A percentile compares a stretch with the other conserved stretches of the same genome.
Conservation (phyloP, 306 rosid genomes). For the Gleditsia sinensis region DNA sequence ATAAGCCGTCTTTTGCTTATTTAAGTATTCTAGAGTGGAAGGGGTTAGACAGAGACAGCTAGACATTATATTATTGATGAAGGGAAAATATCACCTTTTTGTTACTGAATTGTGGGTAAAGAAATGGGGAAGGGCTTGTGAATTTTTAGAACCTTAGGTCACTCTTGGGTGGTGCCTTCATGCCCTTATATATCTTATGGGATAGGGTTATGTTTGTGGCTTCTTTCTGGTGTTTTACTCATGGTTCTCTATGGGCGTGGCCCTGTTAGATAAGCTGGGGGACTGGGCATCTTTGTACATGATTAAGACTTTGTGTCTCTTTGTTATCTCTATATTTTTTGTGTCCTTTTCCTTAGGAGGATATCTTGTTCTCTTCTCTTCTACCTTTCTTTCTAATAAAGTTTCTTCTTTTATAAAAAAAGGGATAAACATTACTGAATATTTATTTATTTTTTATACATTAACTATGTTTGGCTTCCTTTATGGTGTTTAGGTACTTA, state of each 20-base stretch:
- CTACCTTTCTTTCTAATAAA: not conserved
- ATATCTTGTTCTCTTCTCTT: not conserved
- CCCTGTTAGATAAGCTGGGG: not conserved
- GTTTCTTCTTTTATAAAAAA: not conserved
- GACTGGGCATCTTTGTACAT: not conserved
- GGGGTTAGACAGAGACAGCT: not conserved
- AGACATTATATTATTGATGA: not conserved
- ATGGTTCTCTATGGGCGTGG: not conserved
- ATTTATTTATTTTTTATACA: not conserved
- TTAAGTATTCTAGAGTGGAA: not conserved
- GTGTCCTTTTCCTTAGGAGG: not conserved
- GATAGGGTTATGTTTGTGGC: not conserved
- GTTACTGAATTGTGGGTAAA: not conserved
- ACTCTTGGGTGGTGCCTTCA: not conserved
- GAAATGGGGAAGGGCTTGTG: constrained; percentile 2
- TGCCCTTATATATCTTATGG: not conserved
- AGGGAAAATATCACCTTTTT: not conserved
- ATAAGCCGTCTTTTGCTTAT: not conserved
- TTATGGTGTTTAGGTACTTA: constrained; percentile 59
- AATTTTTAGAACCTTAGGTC: not conserved
- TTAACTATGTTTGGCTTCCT: not conserved
- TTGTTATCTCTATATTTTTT: not conserved
- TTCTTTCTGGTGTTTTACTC: not conserved
- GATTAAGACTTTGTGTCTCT: not conserved
- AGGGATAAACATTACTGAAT: not conserved